Conservation (phyloP, 2,329 filamentous ascomycete species). For the Bisporella sp. region DNA sequence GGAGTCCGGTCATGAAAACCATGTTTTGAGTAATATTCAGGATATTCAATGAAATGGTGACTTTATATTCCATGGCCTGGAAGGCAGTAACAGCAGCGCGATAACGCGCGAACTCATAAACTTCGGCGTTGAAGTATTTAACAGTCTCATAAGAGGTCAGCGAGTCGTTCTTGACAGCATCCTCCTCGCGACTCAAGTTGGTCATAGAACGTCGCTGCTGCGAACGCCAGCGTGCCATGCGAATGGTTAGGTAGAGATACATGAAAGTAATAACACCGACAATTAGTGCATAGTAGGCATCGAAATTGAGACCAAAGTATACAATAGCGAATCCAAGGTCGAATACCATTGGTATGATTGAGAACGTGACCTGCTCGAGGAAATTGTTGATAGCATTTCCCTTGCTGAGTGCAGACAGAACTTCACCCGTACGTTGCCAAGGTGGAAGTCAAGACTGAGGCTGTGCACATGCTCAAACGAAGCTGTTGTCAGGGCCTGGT, state of each 20-base stretch:
- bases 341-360: slow-evolving; percentile 89
- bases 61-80: slow-evolving; percentile 68
- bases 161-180: slow-evolving; percentile 97
- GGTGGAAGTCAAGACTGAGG: slow-evolving; percentile 90
- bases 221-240: slow-evolving; percentile 88
- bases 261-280: slow-evolving; percentile 88
- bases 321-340: slow-evolving; percentile 81
- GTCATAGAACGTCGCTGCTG: slow-evolving; percentile 91
- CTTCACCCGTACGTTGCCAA: slow-evolving; percentile 92
- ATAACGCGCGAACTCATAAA: slow-evolving; percentile 71
- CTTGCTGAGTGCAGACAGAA: slow-evolving; percentile 91
- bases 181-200: slow-evolving; percentile 88
- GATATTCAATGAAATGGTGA: slow-evolving; percentile 67
- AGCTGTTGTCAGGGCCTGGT: slow-evolving; percentile 86
- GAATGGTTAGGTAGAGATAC: slow-evolving; percentile 94
- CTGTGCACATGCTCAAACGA: slow-evolving; percentile 97
- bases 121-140: slow-evolving; percentile 83
- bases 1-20: slow-evolving; percentile 71
- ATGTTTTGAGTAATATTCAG: slow-evolving; percentile 78
- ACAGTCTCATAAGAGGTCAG: slow-evolving; percentile 98
- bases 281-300: slow-evolving; percentile 84
- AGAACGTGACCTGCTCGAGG: slow-evolving; percentile 92
- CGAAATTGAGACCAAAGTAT: slow-evolving; percentile 73
- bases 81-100: slow-evolving; percentile 62
- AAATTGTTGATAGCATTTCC: slow-evolving; percentile 95